phyloP scores from a whole-genome alignment of 1,284 basidiomycete genomes.

The Volvariella volvacea region DNA sequence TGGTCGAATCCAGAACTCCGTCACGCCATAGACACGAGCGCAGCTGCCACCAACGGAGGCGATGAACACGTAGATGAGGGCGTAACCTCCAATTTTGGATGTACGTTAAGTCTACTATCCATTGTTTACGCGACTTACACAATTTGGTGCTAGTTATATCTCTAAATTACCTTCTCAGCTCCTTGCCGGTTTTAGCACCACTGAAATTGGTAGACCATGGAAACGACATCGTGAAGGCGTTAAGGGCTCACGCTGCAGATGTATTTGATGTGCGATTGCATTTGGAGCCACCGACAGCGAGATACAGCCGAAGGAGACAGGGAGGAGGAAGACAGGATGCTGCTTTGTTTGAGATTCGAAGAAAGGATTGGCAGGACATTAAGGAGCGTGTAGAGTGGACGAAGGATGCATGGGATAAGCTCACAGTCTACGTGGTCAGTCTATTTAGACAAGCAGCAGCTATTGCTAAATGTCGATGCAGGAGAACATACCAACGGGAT shows the following conservation, averaged over 20 bases:
- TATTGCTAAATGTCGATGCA: constrained; percentile 19
- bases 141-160: constrained; percentile 43
- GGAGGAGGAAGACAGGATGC: constrained; percentile 4
- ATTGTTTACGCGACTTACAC: not conserved
- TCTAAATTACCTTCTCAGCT: constrained; percentile 42
- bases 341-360: constrained; percentile 54
- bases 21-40: constrained; percentile 30
- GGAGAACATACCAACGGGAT: constrained; percentile 63
- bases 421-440: constrained; percentile 61
- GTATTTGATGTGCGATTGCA: constrained; percentile 56
- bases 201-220: constrained; percentile 31
- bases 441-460: not conserved
- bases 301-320: constrained; percentile 8
- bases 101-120: constrained; percentile 30
- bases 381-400: constrained; percentile 24
- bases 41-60: constrained; percentile 6
- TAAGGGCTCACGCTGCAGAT: constrained; percentile 37
- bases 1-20: constrained; percentile 53
- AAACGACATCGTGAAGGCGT: constrained; percentile 42
- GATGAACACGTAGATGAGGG: constrained; percentile 15
- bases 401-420: constrained; percentile 49
- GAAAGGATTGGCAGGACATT: constrained; percentile 35
- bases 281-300: constrained; percentile 19
- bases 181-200: constrained; percentile 25
- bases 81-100: too few species aligned